Percentiles rank a stretch among this genome's conserved stretches.
Evolutionary conservation across 306 rosid species (phyloP).

Genomic region (Nissolia schottii): DNA sequence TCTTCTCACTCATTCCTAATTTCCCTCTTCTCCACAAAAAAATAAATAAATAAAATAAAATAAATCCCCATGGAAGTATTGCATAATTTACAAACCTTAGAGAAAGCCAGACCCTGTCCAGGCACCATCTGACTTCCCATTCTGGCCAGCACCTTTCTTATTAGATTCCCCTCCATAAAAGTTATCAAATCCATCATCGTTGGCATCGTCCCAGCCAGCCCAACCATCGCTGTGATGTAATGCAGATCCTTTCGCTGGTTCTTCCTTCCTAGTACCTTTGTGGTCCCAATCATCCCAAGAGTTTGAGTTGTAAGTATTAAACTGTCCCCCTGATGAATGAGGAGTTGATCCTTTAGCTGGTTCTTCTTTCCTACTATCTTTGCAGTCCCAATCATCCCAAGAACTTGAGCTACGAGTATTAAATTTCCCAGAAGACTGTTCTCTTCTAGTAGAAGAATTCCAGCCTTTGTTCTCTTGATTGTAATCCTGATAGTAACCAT

Average conservation of each 20-base stretch:
- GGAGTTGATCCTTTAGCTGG: constrained; percentile 10
- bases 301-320: constrained; percentile 38
- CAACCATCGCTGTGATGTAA: constrained; percentile 59
- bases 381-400: constrained; percentile 41
- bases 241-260: constrained; percentile 45
- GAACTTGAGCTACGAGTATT: constrained; percentile 43
- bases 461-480: constrained; percentile 52
- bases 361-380: constrained; percentile 15
- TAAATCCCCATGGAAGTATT: not conserved
- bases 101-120: constrained; percentile 95
- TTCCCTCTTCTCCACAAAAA: not conserved
- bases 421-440: constrained; percentile 46
- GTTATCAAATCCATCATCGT: constrained; percentile 77
- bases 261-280: constrained; percentile 60
- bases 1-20: not conserved
- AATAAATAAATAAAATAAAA: too few species aligned
- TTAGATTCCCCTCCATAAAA: constrained; percentile 49
- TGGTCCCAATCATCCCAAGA: constrained; percentile 91
- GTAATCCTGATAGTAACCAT: constrained; percentile 73
- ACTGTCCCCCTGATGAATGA: constrained; percentile 32
- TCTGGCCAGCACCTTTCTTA: constrained; percentile 47
- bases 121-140: constrained; percentile 58
- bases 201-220: constrained; percentile 95
- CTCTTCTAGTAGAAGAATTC: constrained; percentile 60
- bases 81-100: constrained; percentile 50